A percentile compares a stretch with the other conserved stretches of the same genome.
These are phyloP conservation scores for Bruguiera hainesii DNA, from an alignment of 441 rosid species.

Conservation along the genomic window DNA sequence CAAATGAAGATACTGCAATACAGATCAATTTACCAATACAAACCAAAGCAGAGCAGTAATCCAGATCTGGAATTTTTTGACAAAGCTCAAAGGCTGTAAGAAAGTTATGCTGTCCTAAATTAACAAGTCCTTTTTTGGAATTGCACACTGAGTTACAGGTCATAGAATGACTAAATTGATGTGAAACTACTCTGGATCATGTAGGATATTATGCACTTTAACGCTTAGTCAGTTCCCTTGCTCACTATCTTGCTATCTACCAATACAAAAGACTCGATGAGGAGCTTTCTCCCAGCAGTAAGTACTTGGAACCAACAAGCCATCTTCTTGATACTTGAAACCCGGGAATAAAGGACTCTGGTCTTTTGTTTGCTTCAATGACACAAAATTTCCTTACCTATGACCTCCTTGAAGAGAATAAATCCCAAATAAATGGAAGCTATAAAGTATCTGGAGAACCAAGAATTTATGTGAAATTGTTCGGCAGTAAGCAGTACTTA, in stretches of 20 bases:
- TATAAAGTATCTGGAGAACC: too few species aligned
- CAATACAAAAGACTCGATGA: not conserved
- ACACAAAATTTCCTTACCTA: not conserved
- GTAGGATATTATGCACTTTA: slow-evolving; percentile 1
- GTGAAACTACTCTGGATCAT: not conserved
- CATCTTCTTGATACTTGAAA: not conserved
- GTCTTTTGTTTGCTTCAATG: not conserved
- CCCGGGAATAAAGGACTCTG: not conserved
- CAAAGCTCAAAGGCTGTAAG: too few species aligned
- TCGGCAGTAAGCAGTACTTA: not conserved
- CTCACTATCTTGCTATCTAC: not conserved
- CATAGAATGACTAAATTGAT: too few species aligned
- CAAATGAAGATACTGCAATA: not conserved
- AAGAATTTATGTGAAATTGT: not conserved
- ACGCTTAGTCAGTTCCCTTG: not conserved
- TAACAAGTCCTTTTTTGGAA: too few species aligned
- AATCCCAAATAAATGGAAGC: not conserved
- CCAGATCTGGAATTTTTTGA: too few species aligned
- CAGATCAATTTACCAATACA: not conserved
- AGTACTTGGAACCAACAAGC: not conserved
- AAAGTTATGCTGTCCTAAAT: too few species aligned
- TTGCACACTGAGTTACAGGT: too few species aligned
- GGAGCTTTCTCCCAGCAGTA: slow-evolving; percentile 2
- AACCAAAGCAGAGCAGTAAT: not conserved
- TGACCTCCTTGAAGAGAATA: not conserved